A percentile compares a stretch with the other conserved stretches of the same genome.
These are phyloP conservation scores for Colletotrichum destructivum DNA, from an alignment of 2,329 filamentous ascomycete species.

Conservation along the genomic window DNA sequence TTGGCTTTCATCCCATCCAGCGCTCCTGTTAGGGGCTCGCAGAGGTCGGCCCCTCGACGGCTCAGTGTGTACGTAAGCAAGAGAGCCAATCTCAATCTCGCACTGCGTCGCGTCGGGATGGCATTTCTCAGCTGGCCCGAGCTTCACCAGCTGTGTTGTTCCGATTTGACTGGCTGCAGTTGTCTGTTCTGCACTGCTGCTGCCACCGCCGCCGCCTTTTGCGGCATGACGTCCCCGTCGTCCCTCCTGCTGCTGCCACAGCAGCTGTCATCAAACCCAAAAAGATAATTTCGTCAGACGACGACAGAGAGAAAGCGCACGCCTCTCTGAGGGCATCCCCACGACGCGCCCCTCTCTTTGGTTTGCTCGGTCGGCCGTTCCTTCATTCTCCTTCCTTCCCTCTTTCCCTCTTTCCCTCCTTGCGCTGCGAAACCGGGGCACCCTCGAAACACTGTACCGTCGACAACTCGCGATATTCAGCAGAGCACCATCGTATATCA, in stretches of 20 bases:
- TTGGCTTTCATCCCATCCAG: constrained; percentile 8
- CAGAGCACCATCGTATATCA: background rate
- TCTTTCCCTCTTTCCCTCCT: background rate
- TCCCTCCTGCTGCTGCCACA: constrained; percentile 7
- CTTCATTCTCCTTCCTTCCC: background rate
- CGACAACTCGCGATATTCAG: constrained; percentile 11
- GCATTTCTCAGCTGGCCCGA: constrained; percentile 22
- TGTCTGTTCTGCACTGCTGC: constrained; percentile 1
- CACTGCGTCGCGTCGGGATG: constrained; percentile 1
- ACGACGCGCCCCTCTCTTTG: background rate
- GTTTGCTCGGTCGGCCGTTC: background rate
- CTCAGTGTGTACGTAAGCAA: constrained; percentile 26
- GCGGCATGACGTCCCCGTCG: constrained; percentile 30
- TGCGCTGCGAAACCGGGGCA: background rate
- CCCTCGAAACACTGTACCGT: background rate
- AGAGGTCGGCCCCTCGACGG: constrained; percentile 3
- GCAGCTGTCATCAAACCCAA: constrained; percentile 12
- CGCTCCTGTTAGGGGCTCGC: constrained; percentile 17
- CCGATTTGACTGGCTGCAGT: constrained; percentile 12
- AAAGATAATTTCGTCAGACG: background rate
- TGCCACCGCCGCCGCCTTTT: background rate
- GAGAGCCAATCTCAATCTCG: background rate
- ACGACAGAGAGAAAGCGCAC: constrained; percentile 2
- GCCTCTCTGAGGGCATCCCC: constrained; percentile 9
- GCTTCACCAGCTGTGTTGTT: constrained; percentile 1